phyloP scores from a whole-genome alignment of 306 rosid species.

The Casuarina glauca region DNA sequence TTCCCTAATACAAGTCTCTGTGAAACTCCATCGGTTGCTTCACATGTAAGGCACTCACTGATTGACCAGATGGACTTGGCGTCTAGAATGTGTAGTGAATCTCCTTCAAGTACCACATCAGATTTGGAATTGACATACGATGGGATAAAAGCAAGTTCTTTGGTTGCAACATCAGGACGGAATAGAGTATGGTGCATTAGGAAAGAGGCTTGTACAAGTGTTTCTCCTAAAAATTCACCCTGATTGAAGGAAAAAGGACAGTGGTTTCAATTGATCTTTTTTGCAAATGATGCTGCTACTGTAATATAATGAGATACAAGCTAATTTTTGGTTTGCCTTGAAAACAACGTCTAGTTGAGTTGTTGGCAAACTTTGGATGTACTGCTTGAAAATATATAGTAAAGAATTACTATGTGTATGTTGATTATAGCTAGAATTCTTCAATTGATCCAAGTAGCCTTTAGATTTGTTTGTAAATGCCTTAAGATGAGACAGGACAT shows the following conservation, averaged over 20 bases:
- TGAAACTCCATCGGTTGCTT: conserved; percentile 37
- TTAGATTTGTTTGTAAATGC: no score
- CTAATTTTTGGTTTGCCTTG: no score
- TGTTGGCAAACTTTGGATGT: no score
- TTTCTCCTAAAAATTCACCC: conserved; percentile 56
- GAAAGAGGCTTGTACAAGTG: conserved; percentile 55
- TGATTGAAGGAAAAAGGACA: not conserved
- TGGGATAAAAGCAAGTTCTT: conserved; percentile 44
- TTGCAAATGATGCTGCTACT: conserved; percentile 22
- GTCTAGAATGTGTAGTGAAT: conserved; percentile 28
- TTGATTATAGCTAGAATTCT: no score
- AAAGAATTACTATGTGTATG: no score
- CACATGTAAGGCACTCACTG: conserved; percentile 47
- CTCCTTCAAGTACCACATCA: conserved; percentile 36
- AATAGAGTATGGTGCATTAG: conserved; percentile 56
- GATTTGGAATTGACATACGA: conserved; percentile 37
- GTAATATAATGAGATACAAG: not conserved
- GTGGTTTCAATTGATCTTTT: not conserved
- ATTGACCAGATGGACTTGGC: conserved; percentile 31
- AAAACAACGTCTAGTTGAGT: no score
- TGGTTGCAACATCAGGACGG: conserved; percentile 52
- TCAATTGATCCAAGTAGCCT: no score
- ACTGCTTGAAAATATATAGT: no score
- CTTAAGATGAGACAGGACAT: no score
- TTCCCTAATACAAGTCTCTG: conserved; percentile 42